Base-by-base conservation (phyloP, 73 alveolate species). In the Halteria grandinella region DNA sequence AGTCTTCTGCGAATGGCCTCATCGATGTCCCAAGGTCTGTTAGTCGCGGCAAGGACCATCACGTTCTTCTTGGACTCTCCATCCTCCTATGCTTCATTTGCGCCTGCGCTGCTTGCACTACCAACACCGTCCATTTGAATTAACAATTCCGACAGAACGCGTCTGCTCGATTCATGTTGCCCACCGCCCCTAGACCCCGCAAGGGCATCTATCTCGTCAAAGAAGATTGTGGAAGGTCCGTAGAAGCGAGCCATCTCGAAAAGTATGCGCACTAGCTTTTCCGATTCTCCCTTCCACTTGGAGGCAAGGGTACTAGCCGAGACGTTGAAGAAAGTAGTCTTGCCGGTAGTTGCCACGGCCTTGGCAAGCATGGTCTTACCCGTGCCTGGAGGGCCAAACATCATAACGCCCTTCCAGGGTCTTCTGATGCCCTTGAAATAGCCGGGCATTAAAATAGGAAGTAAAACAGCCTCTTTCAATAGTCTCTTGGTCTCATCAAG, bases 221-320 rank as follows among this genome's bases (percentile, higher is more conserved):
- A 94, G 86, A 97, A 97, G 27, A 97, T 96, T 45, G 99, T 95
- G 20, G 97, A 85, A 10, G 99, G 99, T 0, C 98, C 98, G 78
- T 95, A 95, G 81, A 87, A 95, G 55, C 96, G 88, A 29, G 99
- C 99, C 99, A 95, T 95, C 45, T 94, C 97, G 41, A 84, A 87
- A 21, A 94, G 52, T 45, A 76, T 86, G 20, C 97, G 63, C 11
- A 91, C 94, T 52, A 91, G 64, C 69, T 91, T 91, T 59, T 91
- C 97, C 24, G 90, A 55, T 74, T 91, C 97, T 54, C 97, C 97
- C 57, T 87, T 87, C 97, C 97, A 91, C 62, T 91, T 91, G 0
- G 91, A 69, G 20, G 97, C 94, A 33, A 91, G 54, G 21, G 94
- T 81, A 21, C 91, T 64, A 39, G 95, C 93, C 3, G 87, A 50